phyloP scores from a whole-genome alignment of 345 rosid genomes.

The Lepidium africanum region DNA sequence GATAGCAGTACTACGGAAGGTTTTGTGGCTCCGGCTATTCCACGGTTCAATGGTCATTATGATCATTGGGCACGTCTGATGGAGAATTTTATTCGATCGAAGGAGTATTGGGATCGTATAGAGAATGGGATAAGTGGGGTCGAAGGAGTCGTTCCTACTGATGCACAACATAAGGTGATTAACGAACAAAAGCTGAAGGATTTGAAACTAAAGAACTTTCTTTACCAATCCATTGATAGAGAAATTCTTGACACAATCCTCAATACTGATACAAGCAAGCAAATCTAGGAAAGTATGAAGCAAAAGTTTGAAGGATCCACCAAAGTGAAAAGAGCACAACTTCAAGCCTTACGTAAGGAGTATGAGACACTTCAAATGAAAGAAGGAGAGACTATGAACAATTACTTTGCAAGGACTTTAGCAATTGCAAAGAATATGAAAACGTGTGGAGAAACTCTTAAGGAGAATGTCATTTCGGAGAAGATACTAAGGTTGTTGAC shows the following conservation, averaged over 20 bases:
- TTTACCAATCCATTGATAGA: neutral
- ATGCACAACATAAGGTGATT: neutral
- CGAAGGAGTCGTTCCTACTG: neutral
- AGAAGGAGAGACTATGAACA: neutral
- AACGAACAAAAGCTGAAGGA: neutral
- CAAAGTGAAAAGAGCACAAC: neutral
- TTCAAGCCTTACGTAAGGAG: neutral
- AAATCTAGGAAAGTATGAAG: neutral
- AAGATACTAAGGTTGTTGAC: neutral
- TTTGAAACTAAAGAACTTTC: neutral
- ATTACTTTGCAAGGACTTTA: neutral
- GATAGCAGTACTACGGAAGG: too few species aligned
- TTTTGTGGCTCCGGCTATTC: too few species aligned
- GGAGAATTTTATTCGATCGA: too few species aligned
- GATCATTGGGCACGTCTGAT: too few species aligned
- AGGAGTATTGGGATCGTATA: too few species aligned
- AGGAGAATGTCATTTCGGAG: neutral
- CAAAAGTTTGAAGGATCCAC: neutral
- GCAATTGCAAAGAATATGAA: neutral
- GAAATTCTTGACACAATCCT: neutral
- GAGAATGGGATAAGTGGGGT: too few species aligned
- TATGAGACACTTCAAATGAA: neutral
- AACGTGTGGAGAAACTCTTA: neutral
- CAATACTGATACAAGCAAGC: neutral
- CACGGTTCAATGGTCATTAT: too few species aligned